Base-by-base conservation (phyloP, 805 yeast genomes). In the Candida easanensis region DNA sequence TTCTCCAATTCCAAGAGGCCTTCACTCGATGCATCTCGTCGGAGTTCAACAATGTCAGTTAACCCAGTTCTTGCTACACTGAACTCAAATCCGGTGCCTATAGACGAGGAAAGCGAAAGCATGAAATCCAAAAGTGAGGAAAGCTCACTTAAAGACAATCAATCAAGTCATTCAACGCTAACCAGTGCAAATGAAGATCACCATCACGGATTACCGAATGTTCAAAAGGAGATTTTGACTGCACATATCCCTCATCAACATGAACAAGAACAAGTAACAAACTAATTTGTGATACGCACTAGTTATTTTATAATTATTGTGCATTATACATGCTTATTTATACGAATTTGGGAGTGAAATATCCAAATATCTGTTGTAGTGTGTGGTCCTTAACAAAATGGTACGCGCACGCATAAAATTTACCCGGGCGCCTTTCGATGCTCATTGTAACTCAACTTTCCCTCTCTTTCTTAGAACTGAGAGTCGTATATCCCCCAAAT, bases 81-180 rank as follows among this genome's bases (percentile, higher is more conserved):
- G 39, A 37, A 38, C 33, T 49, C 37, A 23, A 44, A 36, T 19
- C 25, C 16, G 3, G 33, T 23, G 16, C 19, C 33, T 16, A 48
- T 42, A 25, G 44, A 40, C n/a, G 51, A 51, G 15, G 53, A 46
- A 30, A 45, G 16, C 15, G 51, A 48, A 18, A 48, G 51, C 15
- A 15, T 38, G 27, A 36, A 38, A 22, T 39, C 50, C n/a, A 44
- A 40, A 25, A 46, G 52, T 26, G 49, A 46, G n/a, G 44, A 42
- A 5, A 46, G 51, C 25, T 39, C 44, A 5, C 16, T 48, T 2
- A 39, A 32, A 14, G 50, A 44, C 19, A 38, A 37, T 18, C 41
- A 21, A 14, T 44, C 46, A 8, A 48, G 43, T 17, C 36, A 37
- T 23, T 44, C 51, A 3, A 41, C 45, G 4, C 16, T 39, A 31